Conservation (phyloP, 2,329 filamentous ascomycete genomes). For the Penicillium sp. region DNA sequence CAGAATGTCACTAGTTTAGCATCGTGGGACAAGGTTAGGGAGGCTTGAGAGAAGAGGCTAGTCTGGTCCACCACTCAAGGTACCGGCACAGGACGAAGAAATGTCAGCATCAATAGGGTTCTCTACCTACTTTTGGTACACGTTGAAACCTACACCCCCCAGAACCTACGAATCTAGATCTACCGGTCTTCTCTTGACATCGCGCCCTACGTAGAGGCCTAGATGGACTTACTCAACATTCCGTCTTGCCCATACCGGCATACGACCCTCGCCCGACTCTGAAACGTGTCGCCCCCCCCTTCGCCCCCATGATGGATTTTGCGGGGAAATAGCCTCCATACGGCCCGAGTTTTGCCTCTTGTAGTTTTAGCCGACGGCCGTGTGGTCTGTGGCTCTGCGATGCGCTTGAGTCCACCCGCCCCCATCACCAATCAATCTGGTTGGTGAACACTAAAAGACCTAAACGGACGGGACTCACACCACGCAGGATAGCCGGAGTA, state of each 20-base stretch:
- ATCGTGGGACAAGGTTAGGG: not conserved
- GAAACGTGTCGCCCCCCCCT: not conserved
- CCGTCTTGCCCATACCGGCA: not conserved
- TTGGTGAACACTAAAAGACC: not conserved
- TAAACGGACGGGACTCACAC: not conserved
- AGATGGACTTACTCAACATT: not conserved
- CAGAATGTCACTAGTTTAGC: not conserved
- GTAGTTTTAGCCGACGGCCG: slow-evolving; percentile 10
- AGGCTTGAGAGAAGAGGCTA: not conserved
- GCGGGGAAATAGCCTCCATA: slow-evolving; percentile 12
- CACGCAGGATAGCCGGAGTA: no score
- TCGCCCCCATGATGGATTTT: slow-evolving; percentile 3
- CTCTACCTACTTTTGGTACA: not conserved
- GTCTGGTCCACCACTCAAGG: not conserved
- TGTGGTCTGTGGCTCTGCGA: not conserved
- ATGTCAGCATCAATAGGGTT: not conserved
- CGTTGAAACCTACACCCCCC: not conserved
- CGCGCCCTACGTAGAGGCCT: not conserved
- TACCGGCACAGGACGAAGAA: not conserved
- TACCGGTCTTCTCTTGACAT: not conserved
- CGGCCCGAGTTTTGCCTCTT: slow-evolving; percentile 4
- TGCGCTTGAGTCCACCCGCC: not conserved
- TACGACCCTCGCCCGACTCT: not conserved
- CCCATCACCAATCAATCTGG: no score
- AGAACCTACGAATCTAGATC: not conserved